phyloP scores from a whole-genome alignment of 371 early-diverging fungal genomes.

The Coemansia linderi region DNA sequence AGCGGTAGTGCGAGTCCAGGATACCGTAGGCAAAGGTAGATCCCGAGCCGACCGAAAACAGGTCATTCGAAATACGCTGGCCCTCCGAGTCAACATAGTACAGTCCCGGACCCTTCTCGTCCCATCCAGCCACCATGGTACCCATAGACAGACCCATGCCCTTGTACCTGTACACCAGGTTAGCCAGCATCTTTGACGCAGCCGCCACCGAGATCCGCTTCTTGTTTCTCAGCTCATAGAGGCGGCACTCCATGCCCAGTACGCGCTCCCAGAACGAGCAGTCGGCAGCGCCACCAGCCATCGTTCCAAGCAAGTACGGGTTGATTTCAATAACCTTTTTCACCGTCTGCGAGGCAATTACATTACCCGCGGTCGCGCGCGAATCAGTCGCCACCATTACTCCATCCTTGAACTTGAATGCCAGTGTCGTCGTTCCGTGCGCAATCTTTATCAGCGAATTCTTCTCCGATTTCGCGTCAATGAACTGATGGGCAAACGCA shows the following conservation, averaged over 20 bases:
- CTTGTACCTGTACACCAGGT: constrained; percentile 97
- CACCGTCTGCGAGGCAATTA: constrained; percentile 98
- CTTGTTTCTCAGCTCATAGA: constrained; percentile 97
- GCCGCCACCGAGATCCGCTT: constrained; percentile 98
- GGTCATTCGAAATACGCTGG: constrained; percentile 84
- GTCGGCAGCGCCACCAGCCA: constrained; percentile 99
- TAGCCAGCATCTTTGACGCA: constrained; percentile 96
- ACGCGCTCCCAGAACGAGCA: constrained; percentile 99
- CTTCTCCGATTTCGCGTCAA: constrained; percentile 53
- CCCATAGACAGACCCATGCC: constrained; percentile 99
- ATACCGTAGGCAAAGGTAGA: constrained; percentile 98
- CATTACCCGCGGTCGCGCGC: constrained; percentile 97
- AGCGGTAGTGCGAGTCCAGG: constrained; percentile 89
- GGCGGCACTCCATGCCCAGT: constrained; percentile 93
- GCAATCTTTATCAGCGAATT: constrained; percentile 72
- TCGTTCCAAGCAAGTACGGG: constrained; percentile 98
- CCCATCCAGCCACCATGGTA: constrained; percentile 99
- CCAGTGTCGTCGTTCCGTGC: constrained; percentile 99
- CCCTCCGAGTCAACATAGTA: constrained; percentile 99
- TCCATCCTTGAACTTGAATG: constrained; percentile 97
- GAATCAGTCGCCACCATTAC: constrained; percentile 99
- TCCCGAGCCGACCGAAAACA: constrained; percentile 98
- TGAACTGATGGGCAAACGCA: constrained; percentile 46
- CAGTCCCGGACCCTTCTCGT: constrained; percentile 92
- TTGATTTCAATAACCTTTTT: constrained; percentile 99